Evolutionary conservation across 2,329 filamentous ascomycete species (phyloP), one percentile per base, ranked within the genome.

Genomic region (Colletotrichum chlorophyti): DNA sequence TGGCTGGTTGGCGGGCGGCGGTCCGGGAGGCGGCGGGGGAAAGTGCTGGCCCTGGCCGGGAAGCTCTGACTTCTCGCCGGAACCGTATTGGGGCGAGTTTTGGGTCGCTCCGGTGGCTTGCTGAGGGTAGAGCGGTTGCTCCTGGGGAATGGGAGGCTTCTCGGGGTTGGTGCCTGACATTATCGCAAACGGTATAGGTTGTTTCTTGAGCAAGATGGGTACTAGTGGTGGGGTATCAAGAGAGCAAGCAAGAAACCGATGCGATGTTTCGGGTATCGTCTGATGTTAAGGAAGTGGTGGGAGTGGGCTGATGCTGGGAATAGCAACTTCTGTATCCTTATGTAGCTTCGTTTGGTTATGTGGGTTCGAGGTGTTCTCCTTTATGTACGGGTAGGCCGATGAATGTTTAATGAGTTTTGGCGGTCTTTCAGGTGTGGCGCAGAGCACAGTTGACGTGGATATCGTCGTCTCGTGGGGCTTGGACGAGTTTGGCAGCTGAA

Each of bases 1-100:
- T 11, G 49, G 60, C 46, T 62, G 51, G 38, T 49, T 41, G 24
- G 51, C 23, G 15, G 60, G 58, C 31, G 60, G 48, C 17, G 51
- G 60, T 26, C 52, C 55, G 5, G 62, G 42, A 14, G 60, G 49
- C 43, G 55, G 62, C 5, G 63, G 63, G 10, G 62, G 61, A 34
- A 63, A 61, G 42, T 64, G 40, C 15, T 55, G 55, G 37, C 38
- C 43, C 24, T 49, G 32, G 17, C 32, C 54, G 26, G 55, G 48
- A 12, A 58, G 53, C 47, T 58, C 51, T 11, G 53, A 51, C 37
- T 61, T 43, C 42, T 48, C 35, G 31, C 32, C 31, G 14, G 27
- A 41, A 15, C 34, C 24, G 42, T 57, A 29, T 15, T 60, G 45
- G 17, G 41, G 47, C 19, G 43, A 53, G 10, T 54, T 46, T 19